These are phyloP conservation scores for Botrytis paeoniae DNA, from an alignment of 2,329 filamentous ascomycete genomes.

Conservation along the genomic window DNA sequence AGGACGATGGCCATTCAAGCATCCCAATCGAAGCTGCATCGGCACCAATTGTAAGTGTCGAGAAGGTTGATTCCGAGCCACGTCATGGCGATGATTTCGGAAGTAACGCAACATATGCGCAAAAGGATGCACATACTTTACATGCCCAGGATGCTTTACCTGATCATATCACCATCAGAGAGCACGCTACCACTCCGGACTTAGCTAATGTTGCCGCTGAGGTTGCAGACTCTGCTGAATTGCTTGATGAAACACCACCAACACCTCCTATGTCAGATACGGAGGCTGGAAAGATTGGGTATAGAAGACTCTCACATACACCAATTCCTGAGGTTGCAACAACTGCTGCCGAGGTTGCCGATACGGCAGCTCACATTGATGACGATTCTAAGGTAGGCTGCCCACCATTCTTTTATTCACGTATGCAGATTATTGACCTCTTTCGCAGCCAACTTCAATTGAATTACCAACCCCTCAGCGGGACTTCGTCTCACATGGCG, in stretches of 20 bases:
- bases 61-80: conserved; percentile 39
- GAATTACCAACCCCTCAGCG: background rate
- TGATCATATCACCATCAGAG: conserved; percentile 35
- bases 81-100: conserved; percentile 41
- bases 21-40: background rate
- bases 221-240: conserved; percentile 31
- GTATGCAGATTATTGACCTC: background rate
- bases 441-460: background rate
- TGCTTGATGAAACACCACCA: conserved; percentile 29
- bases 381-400: conserved; percentile 23
- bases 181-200: conserved; percentile 30
- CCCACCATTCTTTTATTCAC: background rate
- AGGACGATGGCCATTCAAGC: background rate
- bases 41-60: conserved; percentile 35
- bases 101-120: conserved; percentile 35
- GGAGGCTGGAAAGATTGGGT: conserved; percentile 36
- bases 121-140: conserved; percentile 39
- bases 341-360: conserved; percentile 46
- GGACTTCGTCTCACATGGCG: background rate
- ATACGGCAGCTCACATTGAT: conserved; percentile 43
- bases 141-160: conserved; percentile 38
- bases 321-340: conserved; percentile 43
- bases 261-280: conserved; percentile 37
- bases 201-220: conserved; percentile 32
- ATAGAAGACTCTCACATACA: conserved; percentile 39